Conservation (phyloP, 352 stramenopile species). For the Globisporangium rhizosaccharum region DNA sequence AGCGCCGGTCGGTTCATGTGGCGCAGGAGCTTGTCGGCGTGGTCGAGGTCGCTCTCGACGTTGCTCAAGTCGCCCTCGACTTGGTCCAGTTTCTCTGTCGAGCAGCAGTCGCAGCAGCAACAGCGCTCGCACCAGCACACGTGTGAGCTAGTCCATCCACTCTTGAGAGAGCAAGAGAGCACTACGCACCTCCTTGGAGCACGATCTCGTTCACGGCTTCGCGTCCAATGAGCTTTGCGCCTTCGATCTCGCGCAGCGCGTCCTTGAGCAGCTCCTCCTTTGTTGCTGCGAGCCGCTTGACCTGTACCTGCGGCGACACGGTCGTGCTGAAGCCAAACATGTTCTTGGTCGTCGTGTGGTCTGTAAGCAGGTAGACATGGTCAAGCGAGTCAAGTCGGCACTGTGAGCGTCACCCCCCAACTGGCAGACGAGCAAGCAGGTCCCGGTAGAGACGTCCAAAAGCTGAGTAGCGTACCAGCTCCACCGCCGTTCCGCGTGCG, state of each 20-base stretch:
- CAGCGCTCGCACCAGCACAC: too few relatives aligned
- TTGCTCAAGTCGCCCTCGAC: conserved; percentile 56
- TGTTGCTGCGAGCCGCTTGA: conserved; percentile 50
- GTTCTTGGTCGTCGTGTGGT: conserved; percentile 36
- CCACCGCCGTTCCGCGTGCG: conserved; percentile 22
- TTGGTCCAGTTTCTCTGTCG: conserved; percentile 62
- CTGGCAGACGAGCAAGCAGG: too few relatives aligned
- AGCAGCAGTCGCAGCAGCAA: not conserved
- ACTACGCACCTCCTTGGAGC: conserved; percentile 38
- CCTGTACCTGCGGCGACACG: conserved; percentile 53
- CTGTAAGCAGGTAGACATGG: not conserved
- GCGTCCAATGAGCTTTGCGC: conserved; percentile 59
- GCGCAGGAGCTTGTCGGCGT: conserved; percentile 65
- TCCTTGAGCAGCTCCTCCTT: conserved; percentile 69
- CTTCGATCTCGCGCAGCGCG: conserved; percentile 67
- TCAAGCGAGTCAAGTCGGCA: not conserved
- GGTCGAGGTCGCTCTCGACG: conserved; percentile 62
- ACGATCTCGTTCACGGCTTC: conserved; percentile 73
- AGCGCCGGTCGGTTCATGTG: conserved; percentile 66
- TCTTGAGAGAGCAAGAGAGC: not conserved
- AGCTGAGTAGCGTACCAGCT: not conserved
- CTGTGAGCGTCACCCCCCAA: not conserved
- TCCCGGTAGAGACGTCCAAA: not conserved
- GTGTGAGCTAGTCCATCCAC: not conserved
- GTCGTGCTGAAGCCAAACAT: conserved; percentile 48